phyloP scores from a whole-genome alignment of 2,329 filamentous ascomycete genomes.

The Diaporthe sp. region DNA sequence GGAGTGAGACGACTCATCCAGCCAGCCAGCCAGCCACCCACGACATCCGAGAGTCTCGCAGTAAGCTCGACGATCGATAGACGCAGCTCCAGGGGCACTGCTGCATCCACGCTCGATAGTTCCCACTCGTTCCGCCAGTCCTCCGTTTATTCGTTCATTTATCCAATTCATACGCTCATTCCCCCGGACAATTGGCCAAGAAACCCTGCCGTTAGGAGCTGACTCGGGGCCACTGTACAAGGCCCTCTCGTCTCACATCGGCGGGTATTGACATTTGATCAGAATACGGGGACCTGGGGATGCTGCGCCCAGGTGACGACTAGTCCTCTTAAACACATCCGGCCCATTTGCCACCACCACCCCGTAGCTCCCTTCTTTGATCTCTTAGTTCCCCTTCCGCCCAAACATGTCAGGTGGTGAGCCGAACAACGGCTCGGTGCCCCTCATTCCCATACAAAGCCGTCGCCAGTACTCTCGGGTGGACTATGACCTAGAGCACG shows the following conservation, averaged over 20 bases:
- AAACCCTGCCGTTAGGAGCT: slow-evolving; percentile 11
- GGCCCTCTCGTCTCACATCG: slow-evolving; percentile 17
- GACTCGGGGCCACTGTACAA: slow-evolving; percentile 28
- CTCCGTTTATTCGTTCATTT: not conserved
- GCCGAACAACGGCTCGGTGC: slow-evolving; percentile 34
- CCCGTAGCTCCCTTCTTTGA: slow-evolving; percentile 9
- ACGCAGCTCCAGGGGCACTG: slow-evolving; percentile 7
- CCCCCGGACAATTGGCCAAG: slow-evolving; percentile 23
- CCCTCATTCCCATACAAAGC: slow-evolving; percentile 37
- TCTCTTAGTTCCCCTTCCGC: not conserved
- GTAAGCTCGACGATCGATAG: slow-evolving; percentile 9
- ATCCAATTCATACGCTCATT: not conserved
- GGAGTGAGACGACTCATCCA: not conserved
- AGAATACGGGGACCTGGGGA: not conserved
- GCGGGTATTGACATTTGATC: slow-evolving; percentile 18
- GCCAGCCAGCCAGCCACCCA: not conserved
- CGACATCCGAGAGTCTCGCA: not conserved
- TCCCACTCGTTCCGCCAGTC: not conserved
- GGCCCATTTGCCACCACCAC: slow-evolving; percentile 14
- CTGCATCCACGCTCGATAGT: not conserved
- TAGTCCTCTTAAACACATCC: slow-evolving; percentile 26
- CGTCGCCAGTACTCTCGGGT: slow-evolving; percentile 34
- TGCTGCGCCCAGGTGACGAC: slow-evolving; percentile 9
- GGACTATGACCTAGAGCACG: slow-evolving; percentile 27
- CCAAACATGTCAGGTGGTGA: slow-evolving; percentile 31